Evolutionary conservation across 192 early-diverging fungal genomes (phyloP).

Genomic region (Backusella sp.): DNA sequence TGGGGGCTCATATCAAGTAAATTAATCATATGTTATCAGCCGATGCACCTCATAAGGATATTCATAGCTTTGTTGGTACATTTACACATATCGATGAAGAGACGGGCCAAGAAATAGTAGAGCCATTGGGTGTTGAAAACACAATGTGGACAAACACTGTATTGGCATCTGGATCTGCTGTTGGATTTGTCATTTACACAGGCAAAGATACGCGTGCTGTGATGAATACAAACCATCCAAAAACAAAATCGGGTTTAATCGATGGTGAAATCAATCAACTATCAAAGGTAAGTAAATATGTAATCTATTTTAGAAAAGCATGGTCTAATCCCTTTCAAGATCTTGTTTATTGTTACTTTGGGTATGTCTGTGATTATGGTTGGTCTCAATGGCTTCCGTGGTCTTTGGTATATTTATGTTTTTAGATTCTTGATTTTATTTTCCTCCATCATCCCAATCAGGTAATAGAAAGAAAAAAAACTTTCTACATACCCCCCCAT

Average conservation of each 20-base stretch:
- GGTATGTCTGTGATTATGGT: slow-evolving; percentile 86
- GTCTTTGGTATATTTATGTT: slow-evolving; percentile 88
- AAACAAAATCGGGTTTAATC: slow-evolving; percentile 90
- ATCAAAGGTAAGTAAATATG: slow-evolving; percentile 61
- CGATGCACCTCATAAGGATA: slow-evolving; percentile 90
- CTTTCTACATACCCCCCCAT: no score
- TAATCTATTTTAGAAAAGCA: background rate
- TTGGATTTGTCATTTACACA: slow-evolving; percentile 89
- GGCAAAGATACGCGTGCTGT: slow-evolving; percentile 93
- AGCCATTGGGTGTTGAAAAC: slow-evolving; percentile 85
- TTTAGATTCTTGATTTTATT: slow-evolving; percentile 95
- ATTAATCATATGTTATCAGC: slow-evolving; percentile 38
- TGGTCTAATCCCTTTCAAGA: slow-evolving; percentile 36
- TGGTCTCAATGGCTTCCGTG: slow-evolving; percentile 84
- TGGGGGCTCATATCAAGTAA: no score
- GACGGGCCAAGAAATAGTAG: slow-evolving; percentile 41
- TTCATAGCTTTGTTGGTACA: slow-evolving; percentile 88
- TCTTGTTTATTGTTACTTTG: slow-evolving; percentile 85
- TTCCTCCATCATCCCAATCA: slow-evolving; percentile 95
- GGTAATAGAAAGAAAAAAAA: slow-evolving; percentile 23
- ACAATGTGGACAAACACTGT: slow-evolving; percentile 97
- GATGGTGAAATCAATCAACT: slow-evolving; percentile 91
- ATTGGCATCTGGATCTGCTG: slow-evolving; percentile 84
- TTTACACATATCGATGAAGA: slow-evolving; percentile 43
- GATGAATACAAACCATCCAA: slow-evolving; percentile 93